Evolutionary conservation across 1,284 basidiomycete species (phyloP).

Genomic region (Moesziomyces antarcticus): DNA sequence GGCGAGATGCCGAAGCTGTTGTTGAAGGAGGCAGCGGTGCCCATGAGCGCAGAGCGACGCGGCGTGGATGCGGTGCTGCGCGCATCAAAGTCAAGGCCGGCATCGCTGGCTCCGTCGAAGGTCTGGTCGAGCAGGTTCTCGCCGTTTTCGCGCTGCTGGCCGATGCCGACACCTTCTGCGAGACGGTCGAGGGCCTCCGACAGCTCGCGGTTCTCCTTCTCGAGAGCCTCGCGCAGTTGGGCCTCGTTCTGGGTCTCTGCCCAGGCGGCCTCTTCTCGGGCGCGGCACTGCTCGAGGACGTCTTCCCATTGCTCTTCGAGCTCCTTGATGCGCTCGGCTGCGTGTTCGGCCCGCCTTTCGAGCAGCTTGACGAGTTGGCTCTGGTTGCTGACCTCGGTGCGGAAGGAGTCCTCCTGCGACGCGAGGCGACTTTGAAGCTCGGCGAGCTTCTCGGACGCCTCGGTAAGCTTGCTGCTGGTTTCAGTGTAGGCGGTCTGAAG

Average conservation of each 20-base stretch:
- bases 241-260: constrained; percentile 75
- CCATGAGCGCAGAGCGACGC: constrained; percentile 27
- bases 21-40: constrained; percentile 41
- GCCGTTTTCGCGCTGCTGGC: constrained; percentile 46
- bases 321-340: constrained; percentile 79
- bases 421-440: constrained; percentile 79
- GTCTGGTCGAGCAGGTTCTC: constrained; percentile 30
- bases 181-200: constrained; percentile 63
- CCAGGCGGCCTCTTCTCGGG: constrained; percentile 75
- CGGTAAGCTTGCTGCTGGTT: constrained; percentile 77
- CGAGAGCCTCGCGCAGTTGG: constrained; percentile 67
- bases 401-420: constrained; percentile 81
- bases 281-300: constrained; percentile 77
- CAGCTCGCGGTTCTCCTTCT: constrained; percentile 67
- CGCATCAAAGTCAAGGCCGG: constrained; percentile 26
- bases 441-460: constrained; percentile 78
- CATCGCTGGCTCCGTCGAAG: constrained; percentile 29
- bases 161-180: constrained; percentile 63
- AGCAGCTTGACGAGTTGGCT: constrained; percentile 80
- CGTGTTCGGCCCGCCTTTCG: constrained; percentile 82
- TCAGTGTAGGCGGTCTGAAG: constrained; percentile 77
- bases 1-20: constrained; percentile 69
- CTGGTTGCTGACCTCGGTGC: constrained; percentile 78
- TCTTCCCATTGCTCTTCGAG: constrained; percentile 82
- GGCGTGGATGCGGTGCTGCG: constrained; percentile 34